phyloP scores from a whole-genome alignment of 305 asterid genomes.

The Fraxinus angustifolia region DNA sequence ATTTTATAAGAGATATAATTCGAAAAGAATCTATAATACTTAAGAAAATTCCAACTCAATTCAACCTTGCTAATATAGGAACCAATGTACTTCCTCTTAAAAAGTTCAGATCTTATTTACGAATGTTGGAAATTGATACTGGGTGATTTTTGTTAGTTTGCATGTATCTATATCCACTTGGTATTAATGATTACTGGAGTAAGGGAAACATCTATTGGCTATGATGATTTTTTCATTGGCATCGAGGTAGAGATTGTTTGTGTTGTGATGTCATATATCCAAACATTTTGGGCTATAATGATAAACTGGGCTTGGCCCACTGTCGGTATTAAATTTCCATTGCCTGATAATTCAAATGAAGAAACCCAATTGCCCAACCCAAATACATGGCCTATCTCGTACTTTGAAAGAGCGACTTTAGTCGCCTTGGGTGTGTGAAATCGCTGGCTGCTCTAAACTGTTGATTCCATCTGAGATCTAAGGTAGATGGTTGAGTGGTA shows the following conservation, averaged over 20 bases:
- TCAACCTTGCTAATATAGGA: not conserved
- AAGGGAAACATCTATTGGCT: not conserved
- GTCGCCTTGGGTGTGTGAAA: not conserved
- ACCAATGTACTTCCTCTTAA: not conserved
- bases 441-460: not conserved
- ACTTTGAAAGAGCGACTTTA: not conserved
- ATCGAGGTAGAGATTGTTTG: not conserved
- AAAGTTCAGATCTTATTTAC: not conserved
- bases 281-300: not conserved
- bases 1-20: too few species aligned
- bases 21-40: not conserved
- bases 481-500: not conserved
- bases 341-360: not conserved
- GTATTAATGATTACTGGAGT: not conserved
- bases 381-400: not conserved
- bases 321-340: not conserved
- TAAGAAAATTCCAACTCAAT: not conserved
- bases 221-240: not conserved
- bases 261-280: not conserved
- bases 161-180: not conserved
- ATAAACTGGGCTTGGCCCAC: not conserved
- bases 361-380: not conserved
- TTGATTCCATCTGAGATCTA: not conserved
- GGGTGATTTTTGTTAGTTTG: not conserved
- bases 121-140: not conserved